Conservation (phyloP, 2,329 filamentous ascomycete genomes). For the Chalaropsis thielavioides region DNA sequence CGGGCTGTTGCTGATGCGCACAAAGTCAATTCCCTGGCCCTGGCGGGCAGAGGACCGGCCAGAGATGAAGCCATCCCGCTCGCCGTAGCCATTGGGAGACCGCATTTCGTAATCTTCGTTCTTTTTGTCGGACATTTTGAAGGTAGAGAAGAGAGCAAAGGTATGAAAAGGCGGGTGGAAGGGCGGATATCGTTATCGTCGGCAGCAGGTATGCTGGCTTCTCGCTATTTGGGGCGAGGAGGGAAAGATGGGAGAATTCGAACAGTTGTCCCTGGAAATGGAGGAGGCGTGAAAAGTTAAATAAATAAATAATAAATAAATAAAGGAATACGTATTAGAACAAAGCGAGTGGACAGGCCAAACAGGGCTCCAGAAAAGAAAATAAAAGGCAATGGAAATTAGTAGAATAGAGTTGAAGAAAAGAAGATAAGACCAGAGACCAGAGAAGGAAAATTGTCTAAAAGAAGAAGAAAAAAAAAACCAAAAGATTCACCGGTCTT, state of each 20-base stretch:
- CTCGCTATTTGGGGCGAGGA: not conserved
- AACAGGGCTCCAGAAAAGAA: not conserved
- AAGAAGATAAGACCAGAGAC: not conserved
- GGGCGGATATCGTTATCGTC: not conserved
- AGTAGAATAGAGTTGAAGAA: not conserved
- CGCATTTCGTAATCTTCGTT: slow-evolving; percentile 66
- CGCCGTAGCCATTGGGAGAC: slow-evolving; percentile 41
- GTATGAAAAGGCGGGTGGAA: not conserved
- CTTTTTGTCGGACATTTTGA: slow-evolving; percentile 70
- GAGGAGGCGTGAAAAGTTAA: slow-evolving; percentile 8
- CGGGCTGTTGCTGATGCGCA: slow-evolving; percentile 57
- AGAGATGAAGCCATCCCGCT: slow-evolving; percentile 39
- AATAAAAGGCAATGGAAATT: not conserved
- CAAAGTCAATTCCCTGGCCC: slow-evolving; percentile 24
- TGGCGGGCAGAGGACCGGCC: slow-evolving; percentile 22
- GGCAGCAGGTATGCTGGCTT: not conserved
- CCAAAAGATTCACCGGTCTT: not conserved
- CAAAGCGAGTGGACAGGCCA: slow-evolving; percentile 11
- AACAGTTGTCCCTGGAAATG: not conserved
- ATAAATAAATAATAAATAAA: slow-evolving; percentile 4
- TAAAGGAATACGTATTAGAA: not conserved
- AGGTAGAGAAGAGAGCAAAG: slow-evolving; percentile 3
- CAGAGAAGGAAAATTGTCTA: not conserved
- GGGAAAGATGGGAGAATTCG: not conserved
- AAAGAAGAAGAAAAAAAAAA: not conserved